Conservation (phyloP, 2,329 filamentous ascomycete genomes). For the Phialemonium atrogriseum region DNA sequence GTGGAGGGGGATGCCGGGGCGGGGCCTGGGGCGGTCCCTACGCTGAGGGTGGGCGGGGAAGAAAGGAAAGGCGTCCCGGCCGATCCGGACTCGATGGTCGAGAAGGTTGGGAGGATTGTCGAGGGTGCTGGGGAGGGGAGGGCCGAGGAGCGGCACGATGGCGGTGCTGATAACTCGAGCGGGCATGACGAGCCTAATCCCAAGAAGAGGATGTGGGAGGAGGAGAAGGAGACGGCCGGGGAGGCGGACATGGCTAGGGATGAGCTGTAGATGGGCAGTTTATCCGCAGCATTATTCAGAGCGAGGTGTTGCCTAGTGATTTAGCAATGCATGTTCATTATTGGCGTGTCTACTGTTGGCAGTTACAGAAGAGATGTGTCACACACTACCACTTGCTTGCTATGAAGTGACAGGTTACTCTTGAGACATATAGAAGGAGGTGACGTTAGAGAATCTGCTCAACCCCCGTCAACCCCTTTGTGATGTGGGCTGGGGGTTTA, state of each 20-base stretch:
- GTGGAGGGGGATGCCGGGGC: constrained; percentile 18
- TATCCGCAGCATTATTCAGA: too few species aligned
- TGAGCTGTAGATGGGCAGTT: constrained; percentile 18
- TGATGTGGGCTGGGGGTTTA: too few species aligned
- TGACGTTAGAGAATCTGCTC: too few species aligned
- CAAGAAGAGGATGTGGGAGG: constrained; percentile 56
- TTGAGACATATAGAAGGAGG: too few species aligned
- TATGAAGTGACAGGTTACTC: too few species aligned
- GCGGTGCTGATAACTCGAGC: constrained; percentile 12
- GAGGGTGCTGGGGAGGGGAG: constrained; percentile 19
- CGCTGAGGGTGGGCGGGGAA: constrained; percentile 33
- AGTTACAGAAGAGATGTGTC: not conserved
- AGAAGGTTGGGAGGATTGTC: constrained; percentile 44
- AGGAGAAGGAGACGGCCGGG: constrained; percentile 18
- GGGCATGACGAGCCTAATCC: constrained; percentile 36
- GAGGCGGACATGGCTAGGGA: constrained; percentile 14
- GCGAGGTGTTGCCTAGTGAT: too few species aligned
- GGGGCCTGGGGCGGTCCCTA: constrained; percentile 38
- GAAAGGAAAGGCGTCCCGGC: constrained; percentile 13
- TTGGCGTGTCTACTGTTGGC: too few species aligned
- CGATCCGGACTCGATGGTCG: constrained; percentile 34
- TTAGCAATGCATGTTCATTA: too few species aligned
- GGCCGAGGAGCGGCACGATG: constrained; percentile 9
- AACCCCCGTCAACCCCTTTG: too few species aligned
- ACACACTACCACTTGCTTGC: not conserved